Evolutionary conservation across 805 yeast species (phyloP), one percentile per base, ranked within the genome.

Genomic region (Zygosaccharomyces rouxii): DNA sequence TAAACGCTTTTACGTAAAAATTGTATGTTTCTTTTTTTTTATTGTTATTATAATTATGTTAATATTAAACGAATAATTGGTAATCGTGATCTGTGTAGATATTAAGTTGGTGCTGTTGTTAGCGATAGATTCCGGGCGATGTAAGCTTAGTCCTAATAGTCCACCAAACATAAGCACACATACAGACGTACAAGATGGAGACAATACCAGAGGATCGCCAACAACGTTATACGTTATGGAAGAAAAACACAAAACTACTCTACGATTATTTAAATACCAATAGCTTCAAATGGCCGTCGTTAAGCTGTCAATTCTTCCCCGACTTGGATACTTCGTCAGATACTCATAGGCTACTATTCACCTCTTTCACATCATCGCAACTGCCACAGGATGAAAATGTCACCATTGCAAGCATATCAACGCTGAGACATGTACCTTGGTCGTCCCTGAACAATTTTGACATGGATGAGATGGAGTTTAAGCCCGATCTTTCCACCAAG

Each of bases 261-360:
- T 89, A 89, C 66, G 86, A 83, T 56, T 77, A 84, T 52, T 71
- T 88, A 40, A 82, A 85, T 53, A 84, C 94, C 3, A 77, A 77
- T 42, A 80, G 84, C 7, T 69, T 82, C 22, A 76, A 80, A 45
- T 82, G 82, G 78, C 95, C 95, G 1, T 79, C 88, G 13, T 67
- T 86, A 51, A 73, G 89, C 0, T 76, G 85, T 14, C 79, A 83
- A 55, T 86, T 89, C 81, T 69, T 85, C 30, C 84, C 86, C 1
- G 77, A 73, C 42, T 50, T 62, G 13, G 66, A 68, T 41, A 55
- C 56, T 3, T 47, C 57, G 1, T 50, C 55, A 2, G 64, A 60
- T 47, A 53, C 58, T 4, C 68, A 63, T 44, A 49, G 69, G 35
- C 48, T 64, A 14, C 45, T 67, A 16, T 42, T 67, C 4, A 63